Base-by-base conservation (phyloP, 169 alveolate genomes). In the Amoebophrya sp. region DNA sequence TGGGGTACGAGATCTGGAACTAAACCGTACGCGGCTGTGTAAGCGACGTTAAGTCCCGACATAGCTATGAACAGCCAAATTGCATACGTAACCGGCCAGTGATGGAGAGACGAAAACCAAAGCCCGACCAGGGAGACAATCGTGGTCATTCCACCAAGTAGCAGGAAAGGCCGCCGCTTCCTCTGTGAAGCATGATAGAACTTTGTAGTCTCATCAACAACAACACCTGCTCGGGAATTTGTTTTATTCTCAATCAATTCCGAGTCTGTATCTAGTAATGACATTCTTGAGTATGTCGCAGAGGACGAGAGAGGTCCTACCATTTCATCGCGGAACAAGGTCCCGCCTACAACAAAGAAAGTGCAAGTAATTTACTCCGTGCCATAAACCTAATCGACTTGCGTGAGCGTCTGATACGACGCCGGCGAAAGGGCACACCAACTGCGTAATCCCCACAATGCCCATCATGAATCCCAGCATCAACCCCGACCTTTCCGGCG, bases 401-500 rank as follows among this genome's bases (percentile, higher is more conserved):
- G n/a, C n/a, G n/a, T n/a, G n/a, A n/a, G n/a, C 55, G 53, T 89
- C 91, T 29, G 40, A 24, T 36, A 89, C 24, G 41, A 40, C 41
- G n/a, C 91, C 91, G 0, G 91, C 91, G 10, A 89, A 12, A 24
- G 91, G 91, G 55, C 91, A 89, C 2, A 89, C 53, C 34, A 89
- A 38, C 53, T 89, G 91, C 55, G 91, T 40, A 12, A 89, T 36
- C n/a, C 91, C 91, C 29, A 89, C 91, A 0, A 89, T 89, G 53
- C 91, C 91, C 41, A 89, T 40, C 91, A 89, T 89, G 55, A 39
- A 36, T 33, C 91, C 91, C 0, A 89, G 55, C n/a, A n/a, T n/a
- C 38, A 41, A 14, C 40, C 91, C 41, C n/a, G 91, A 1, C 76
- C 6, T 0, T 39, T 78, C 53, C 41, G 53, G 65, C 91, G 47